Conservation (phyloP, 306 rosid species). For the Medicago lupulina region DNA sequence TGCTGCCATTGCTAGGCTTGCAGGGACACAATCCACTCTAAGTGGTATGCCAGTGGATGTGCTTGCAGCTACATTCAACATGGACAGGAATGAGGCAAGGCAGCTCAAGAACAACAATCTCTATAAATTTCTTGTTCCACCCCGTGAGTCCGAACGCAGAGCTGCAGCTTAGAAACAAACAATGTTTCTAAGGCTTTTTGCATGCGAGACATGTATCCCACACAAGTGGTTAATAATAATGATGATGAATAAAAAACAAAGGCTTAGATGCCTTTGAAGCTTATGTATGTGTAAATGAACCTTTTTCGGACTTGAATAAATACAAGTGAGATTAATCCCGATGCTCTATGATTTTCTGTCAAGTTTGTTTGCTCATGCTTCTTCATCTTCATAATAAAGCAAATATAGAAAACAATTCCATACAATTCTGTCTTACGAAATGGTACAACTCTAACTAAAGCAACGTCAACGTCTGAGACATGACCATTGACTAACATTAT, state of each 20-base stretch:
- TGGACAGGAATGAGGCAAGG: conserved; percentile 44
- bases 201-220: not conserved
- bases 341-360: not conserved
- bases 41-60: conserved; percentile 58
- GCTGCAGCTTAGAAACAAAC: conserved; percentile 31
- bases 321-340: not conserved
- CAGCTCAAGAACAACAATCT: conserved; percentile 53
- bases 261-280: conserved; percentile 39
- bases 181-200: not conserved
- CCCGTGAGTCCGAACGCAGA: conserved; percentile 34
- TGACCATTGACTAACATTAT: too few relatives aligned
- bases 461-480: too few relatives aligned
- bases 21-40: conserved; percentile 46
- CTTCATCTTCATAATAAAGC: not conserved
- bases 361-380: not conserved
- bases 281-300: not conserved
- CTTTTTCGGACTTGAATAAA: conserved; percentile 36
- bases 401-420: too few relatives aligned
- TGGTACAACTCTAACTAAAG: too few relatives aligned
- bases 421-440: too few relatives aligned
- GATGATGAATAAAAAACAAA: conserved; percentile 32
- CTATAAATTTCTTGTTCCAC: conserved; percentile 40
- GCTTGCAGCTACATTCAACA: conserved; percentile 41
- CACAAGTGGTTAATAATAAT: not conserved
- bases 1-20: conserved; percentile 50